A percentile compares a stretch with the other conserved stretches of the same genome.
Conservation (phyloP, 176 grass and related monocot species). For the Cenchrus fungigraminus region DNA sequence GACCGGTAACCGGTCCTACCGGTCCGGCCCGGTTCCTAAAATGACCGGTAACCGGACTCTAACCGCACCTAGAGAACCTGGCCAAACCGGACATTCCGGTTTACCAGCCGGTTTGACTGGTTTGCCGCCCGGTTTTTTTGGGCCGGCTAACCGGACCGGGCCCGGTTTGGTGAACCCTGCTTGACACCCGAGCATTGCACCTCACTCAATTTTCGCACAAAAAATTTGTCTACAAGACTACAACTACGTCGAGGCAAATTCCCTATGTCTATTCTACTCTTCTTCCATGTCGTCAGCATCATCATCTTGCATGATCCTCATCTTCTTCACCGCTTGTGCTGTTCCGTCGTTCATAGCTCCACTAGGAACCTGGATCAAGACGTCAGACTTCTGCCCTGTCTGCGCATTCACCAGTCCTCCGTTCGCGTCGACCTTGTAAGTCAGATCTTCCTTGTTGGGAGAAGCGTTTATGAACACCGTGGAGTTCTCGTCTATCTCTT, state of each 20-base stretch:
- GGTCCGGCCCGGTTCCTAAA: too few relatives aligned
- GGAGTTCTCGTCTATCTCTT: constrained; percentile 87
- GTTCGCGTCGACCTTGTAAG: constrained; percentile 62
- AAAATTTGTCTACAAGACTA: not conserved
- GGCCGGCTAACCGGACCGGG: too few relatives aligned
- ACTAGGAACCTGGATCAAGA: constrained; percentile 77
- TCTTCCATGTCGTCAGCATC: constrained; percentile 63
- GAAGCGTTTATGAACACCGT: constrained; percentile 72
- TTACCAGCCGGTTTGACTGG: too few relatives aligned
- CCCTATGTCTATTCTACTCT: constrained; percentile 9
- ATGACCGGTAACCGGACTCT: too few relatives aligned
- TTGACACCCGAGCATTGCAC: not conserved
- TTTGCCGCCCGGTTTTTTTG: too few relatives aligned
- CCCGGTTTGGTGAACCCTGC: too few relatives aligned
- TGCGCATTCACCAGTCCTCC: constrained; percentile 71
- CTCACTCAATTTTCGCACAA: not conserved
- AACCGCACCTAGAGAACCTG: too few relatives aligned
- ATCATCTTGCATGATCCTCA: constrained; percentile 53
- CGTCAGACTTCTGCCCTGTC: constrained; percentile 72
- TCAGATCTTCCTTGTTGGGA: constrained; percentile 56
- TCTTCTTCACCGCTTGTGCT: constrained; percentile 63
- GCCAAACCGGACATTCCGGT: too few relatives aligned
- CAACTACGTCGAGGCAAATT: not conserved
- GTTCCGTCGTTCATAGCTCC: constrained; percentile 33
- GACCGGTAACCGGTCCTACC: too few relatives aligned